Percentiles rank a stretch among this genome's conserved stretches.
Conservation (phyloP, 108 stramenopile species). For the Nitzschia sp. region DNA sequence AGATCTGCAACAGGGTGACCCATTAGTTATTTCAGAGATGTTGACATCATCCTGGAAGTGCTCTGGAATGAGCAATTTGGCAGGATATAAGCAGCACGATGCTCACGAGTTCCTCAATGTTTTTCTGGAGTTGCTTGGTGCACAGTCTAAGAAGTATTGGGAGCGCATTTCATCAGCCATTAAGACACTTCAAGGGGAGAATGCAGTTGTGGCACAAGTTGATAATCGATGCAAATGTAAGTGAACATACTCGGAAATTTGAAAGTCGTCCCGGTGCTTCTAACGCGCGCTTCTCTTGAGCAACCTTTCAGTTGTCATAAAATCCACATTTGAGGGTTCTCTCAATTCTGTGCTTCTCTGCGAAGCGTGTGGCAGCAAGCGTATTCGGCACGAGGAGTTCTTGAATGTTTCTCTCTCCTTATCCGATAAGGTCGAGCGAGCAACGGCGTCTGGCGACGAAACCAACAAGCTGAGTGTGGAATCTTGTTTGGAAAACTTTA, state of each 20-base stretch:
- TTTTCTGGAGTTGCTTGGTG: constrained; percentile 72
- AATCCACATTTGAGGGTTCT: constrained; percentile 69
- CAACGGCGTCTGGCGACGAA: constrained; percentile 5
- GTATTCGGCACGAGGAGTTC: constrained; percentile 63
- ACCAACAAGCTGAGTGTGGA: constrained; percentile 42
- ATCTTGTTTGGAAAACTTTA: constrained; percentile 64
- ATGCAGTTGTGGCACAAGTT: constrained; percentile 16
- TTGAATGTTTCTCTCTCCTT: constrained; percentile 73
- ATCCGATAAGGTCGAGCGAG: constrained; percentile 43
- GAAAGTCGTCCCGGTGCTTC: not conserved
- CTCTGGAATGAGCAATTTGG: constrained; percentile 61
- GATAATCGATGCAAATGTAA: no score
- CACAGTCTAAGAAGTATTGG: constrained; percentile 28
- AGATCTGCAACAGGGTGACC: constrained; percentile 51
- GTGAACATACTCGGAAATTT: no score
- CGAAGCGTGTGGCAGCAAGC: constrained; percentile 67
- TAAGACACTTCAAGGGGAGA: constrained; percentile 17
- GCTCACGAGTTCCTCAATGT: constrained; percentile 87
- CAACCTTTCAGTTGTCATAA: constrained; percentile 40
- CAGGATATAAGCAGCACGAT: constrained; percentile 88
- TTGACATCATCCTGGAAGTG: constrained; percentile 83
- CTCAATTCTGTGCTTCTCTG: constrained; percentile 73
- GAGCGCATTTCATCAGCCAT: constrained; percentile 21
- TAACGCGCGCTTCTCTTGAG: not conserved
- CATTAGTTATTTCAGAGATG: constrained; percentile 80